Evolutionary conservation across 2,329 filamentous ascomycete genomes (phyloP), one percentile per base, ranked within the genome.

Genomic region (Penicillium olsonii): DNA sequence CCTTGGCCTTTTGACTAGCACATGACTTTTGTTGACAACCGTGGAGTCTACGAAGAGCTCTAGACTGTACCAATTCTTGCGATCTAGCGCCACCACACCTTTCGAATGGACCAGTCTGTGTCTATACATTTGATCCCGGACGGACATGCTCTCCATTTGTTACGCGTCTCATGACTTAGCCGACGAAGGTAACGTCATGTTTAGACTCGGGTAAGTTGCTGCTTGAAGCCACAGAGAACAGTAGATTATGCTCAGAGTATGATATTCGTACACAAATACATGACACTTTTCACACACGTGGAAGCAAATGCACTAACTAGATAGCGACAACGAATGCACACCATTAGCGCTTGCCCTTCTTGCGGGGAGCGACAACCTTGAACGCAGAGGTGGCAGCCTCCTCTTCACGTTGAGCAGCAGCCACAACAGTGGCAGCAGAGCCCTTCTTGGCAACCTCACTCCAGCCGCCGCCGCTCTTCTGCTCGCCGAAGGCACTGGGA

Each of bases 391-490:
- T 75, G 53, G 69, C 73, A 54, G 66, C 69, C 67, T 68, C 68
- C 60, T 74, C 70, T 40, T 76, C 69, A 26, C 80, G 79, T 53
- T 76, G 78, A 41, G 69, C 68, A 48, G 76, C 75, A 41, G 54
- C 31, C n/a, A 49, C 49, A 44, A 53, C 40, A 9, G 49, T 52
- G 15, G 53, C 56, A 27, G 62, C 65, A 42, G 74, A 76, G 19
- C 88, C 87, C 79, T 96, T 96, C 85, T 97, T 97, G 1, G 94
- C 94, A 44, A 99, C 94, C 74, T 97, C 94, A 61, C 82, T 96
- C 94, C 94, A 99, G 17, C 92, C 92, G 47, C 88, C 85, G 20
- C 78, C 75, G 20, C 73, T 76, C 58, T 73, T 76, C 56, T 75
- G 71, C 41, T 77, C 75, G 5, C 64, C 74, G 27, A 76, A 79